Evolutionary conservation across 1,139 yeast species (phyloP).

Genomic region (Dujonia santamariae): DNA sequence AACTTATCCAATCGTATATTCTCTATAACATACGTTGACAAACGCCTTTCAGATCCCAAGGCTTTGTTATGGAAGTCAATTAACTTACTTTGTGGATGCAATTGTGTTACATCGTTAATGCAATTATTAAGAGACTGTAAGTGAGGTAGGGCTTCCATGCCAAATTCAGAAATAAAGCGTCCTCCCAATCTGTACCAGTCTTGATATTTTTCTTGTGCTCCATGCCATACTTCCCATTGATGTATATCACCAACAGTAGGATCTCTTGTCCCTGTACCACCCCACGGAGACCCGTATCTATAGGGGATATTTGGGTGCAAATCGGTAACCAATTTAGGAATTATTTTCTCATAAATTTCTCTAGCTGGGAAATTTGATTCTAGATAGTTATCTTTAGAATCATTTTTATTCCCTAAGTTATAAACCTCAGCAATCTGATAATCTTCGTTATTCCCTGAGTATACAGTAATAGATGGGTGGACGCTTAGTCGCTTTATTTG

Average conservation of each 20-base stretch:
- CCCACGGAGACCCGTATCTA: slow-evolving; percentile 44
- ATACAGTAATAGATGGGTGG: slow-evolving; percentile 30
- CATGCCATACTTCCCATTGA: slow-evolving; percentile 53
- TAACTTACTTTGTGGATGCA: slow-evolving; percentile 34
- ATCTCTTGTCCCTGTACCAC: slow-evolving; percentile 31
- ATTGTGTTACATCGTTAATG: slow-evolving; percentile 28
- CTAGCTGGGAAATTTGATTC: slow-evolving; percentile 39
- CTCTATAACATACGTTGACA: slow-evolving; percentile 43
- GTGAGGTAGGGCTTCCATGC: slow-evolving; percentile 42
- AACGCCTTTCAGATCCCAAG: slow-evolving; percentile 41
- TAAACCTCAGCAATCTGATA: slow-evolving; percentile 40
- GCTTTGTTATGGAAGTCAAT: slow-evolving; percentile 44
- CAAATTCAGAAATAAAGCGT: slow-evolving; percentile 46
- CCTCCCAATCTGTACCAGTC: slow-evolving; percentile 39
- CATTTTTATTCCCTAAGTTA: slow-evolving; percentile 25
- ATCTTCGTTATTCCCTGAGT: slow-evolving; percentile 48
- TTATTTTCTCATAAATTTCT: slow-evolving; percentile 31
- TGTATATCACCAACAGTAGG: slow-evolving; percentile 42
- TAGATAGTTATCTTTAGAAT: slow-evolving; percentile 24
- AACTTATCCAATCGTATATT: slow-evolving; percentile 30
- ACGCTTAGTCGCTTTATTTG: slow-evolving; percentile 38
- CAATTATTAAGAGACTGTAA: slow-evolving; percentile 23
- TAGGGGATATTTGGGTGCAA: slow-evolving; percentile 27
- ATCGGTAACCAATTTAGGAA: slow-evolving; percentile 28
- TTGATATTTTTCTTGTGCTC: slow-evolving; percentile 41